These are phyloP conservation scores for Ambrosiella beaveri DNA, from an alignment of 2,329 filamentous ascomycete genomes.

Conservation along the genomic window DNA sequence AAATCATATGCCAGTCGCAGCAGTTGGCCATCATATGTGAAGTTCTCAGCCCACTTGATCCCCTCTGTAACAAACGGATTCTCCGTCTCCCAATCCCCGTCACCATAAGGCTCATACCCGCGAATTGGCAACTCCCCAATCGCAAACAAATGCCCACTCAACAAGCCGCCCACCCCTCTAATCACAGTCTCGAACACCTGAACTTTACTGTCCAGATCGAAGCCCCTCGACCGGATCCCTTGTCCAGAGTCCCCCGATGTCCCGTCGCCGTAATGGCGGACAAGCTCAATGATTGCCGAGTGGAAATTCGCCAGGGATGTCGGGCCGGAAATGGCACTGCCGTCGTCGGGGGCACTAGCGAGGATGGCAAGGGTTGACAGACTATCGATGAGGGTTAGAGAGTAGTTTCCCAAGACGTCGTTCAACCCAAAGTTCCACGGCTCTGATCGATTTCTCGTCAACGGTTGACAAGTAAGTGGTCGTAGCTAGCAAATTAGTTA, in stretches of 20 bases:
- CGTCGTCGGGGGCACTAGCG: constrained; percentile 47
- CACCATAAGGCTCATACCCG: constrained; percentile 45
- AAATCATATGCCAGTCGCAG: constrained; percentile 79
- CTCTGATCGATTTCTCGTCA: constrained; percentile 69
- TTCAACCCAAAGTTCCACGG: constrained; percentile 73
- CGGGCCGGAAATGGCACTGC: constrained; percentile 17
- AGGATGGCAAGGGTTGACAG: constrained; percentile 86
- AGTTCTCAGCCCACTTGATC: constrained; percentile 58
- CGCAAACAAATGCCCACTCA: constrained; percentile 89
- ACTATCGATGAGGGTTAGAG: constrained; percentile 85
- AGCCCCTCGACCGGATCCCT: constrained; percentile 60
- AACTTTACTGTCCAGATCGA: constrained; percentile 93
- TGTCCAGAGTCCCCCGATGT: constrained; percentile 47
- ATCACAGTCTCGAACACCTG: constrained; percentile 98
- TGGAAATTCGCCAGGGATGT: constrained; percentile 58
- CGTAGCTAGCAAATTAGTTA: constrained; percentile 39
- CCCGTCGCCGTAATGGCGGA: constrained; percentile 76
- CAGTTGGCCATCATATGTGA: constrained; percentile 77
- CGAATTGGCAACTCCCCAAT: constrained; percentile 75
- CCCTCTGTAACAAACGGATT: constrained; percentile 31
- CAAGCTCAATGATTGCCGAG: constrained; percentile 55
- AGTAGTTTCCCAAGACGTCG: constrained; percentile 94
- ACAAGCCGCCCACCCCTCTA: constrained; percentile 70
- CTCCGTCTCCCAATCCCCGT: constrained; percentile 16
- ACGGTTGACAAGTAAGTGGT: constrained; percentile 65